Percentiles rank a stretch among this genome's conserved stretches.
phyloP scores from a whole-genome alignment of 768 basidiomycete species.

The Sarcomyxa edulis region DNA sequence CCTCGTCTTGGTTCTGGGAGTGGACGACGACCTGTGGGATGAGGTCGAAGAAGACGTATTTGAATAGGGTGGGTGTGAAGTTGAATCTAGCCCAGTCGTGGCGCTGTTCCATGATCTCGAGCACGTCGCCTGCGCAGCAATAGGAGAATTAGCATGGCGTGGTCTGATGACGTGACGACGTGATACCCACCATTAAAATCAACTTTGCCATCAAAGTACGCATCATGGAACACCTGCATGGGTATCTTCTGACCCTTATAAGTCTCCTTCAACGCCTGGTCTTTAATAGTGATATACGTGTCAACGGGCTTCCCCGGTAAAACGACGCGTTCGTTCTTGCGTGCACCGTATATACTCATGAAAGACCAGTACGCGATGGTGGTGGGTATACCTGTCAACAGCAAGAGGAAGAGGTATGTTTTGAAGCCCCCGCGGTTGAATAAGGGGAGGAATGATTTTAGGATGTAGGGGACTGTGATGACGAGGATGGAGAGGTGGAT shows the following conservation, averaged over 20 bases:
- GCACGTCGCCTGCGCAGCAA: slow-evolving; percentile 67
- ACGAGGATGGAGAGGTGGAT: slow-evolving; percentile 71
- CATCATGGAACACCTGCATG: slow-evolving; percentile 97
- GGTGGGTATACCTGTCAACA: slow-evolving; percentile 71
- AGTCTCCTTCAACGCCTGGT: slow-evolving; percentile 69
- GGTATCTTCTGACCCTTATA: slow-evolving; percentile 92
- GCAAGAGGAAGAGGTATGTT: slow-evolving; percentile 76
- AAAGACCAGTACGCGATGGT: slow-evolving; percentile 87
- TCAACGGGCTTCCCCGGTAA: slow-evolving; percentile 84
- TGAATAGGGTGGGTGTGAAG: slow-evolving; percentile 88
- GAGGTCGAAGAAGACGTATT: slow-evolving; percentile 84
- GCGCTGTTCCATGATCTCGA: slow-evolving; percentile 90
- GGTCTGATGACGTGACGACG: slow-evolving; percentile 6
- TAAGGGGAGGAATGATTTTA: slow-evolving; percentile 79
- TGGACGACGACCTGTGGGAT: slow-evolving; percentile 94
- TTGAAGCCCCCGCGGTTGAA: slow-evolving; percentile 82
- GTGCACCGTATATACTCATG: slow-evolving; percentile 74
- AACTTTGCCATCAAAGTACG: slow-evolving; percentile 93
- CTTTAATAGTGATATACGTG: slow-evolving; percentile 88
- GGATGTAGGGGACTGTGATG: slow-evolving; percentile 74
- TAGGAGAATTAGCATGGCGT: slow-evolving; percentile 7
- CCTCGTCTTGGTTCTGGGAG: slow-evolving; percentile 87
- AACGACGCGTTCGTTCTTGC: slow-evolving; percentile 80
- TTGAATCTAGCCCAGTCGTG: slow-evolving; percentile 94
- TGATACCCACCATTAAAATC: slow-evolving; percentile 81